phyloP scores from a whole-genome alignment of 495 filamentous ascomycete species.

The Amphirosellinia nigrospora region DNA sequence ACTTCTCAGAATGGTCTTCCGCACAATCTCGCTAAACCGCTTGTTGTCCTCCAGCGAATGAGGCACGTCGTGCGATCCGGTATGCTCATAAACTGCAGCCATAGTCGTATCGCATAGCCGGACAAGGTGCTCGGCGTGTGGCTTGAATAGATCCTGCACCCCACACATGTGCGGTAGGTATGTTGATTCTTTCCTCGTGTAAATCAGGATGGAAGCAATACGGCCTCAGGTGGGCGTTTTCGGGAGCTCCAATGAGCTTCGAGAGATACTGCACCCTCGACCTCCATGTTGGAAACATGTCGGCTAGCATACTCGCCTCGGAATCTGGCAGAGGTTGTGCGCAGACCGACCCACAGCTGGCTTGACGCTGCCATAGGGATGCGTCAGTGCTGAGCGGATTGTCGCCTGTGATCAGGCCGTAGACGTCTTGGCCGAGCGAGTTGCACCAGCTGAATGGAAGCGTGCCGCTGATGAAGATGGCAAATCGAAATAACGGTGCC shows the following conservation, averaged over 20 bases:
- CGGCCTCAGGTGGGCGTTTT: slow-evolving; percentile 8
- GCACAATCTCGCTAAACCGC: slow-evolving; percentile 5
- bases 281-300: slow-evolving; percentile 14
- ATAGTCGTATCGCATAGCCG: slow-evolving; percentile 7
- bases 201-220: slow-evolving; percentile 13
- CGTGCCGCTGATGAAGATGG: slow-evolving; percentile 16
- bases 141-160: slow-evolving; percentile 16
- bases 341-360: not conserved
- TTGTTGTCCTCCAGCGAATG: slow-evolving; percentile 3
- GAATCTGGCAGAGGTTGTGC: not conserved
- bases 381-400: slow-evolving; percentile 13
- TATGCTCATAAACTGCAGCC: not conserved
- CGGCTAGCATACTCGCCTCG: slow-evolving; percentile 7
- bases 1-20: slow-evolving; percentile 10
- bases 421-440: not conserved
- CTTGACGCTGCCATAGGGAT: slow-evolving; percentile 7
- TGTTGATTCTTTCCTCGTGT: slow-evolving; percentile 7
- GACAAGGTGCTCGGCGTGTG: slow-evolving; percentile 17
- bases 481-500: slow-evolving; percentile 11
- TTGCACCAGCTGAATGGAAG: slow-evolving; percentile 10
- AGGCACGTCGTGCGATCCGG: not conserved
- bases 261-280: slow-evolving; percentile 12
- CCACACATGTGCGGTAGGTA: slow-evolving; percentile 16
- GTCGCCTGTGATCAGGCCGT: slow-evolving; percentile 7
- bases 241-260: slow-evolving; percentile 4